Conservation (phyloP, 106 monocot species). For the Narthecium ossifragum region DNA sequence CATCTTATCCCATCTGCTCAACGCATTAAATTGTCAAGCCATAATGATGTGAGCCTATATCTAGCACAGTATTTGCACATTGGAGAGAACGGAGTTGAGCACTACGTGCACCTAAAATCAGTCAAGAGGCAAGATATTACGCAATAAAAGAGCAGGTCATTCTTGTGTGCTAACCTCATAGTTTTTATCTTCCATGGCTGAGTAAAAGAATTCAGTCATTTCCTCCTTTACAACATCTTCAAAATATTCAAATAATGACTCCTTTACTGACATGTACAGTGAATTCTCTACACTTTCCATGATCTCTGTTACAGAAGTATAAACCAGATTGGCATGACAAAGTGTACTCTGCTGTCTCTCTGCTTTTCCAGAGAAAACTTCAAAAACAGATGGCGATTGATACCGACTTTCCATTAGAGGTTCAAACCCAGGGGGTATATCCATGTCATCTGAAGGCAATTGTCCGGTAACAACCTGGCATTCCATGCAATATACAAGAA, state of each 20-base stretch:
- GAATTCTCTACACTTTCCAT: conserved; percentile 38
- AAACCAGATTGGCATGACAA: conserved; percentile 1
- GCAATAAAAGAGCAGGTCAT: too few relatives aligned
- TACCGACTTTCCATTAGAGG: conserved; percentile 14
- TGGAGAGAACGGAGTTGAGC: too few relatives aligned
- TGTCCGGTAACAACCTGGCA: conserved; percentile 25
- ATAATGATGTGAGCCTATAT: too few relatives aligned
- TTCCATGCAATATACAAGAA: conserved; percentile 1
- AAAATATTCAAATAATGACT: conserved; percentile 46
- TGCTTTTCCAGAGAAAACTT: conserved; percentile 5
- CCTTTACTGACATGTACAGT: conserved; percentile 60
- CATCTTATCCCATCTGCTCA: too few relatives aligned
- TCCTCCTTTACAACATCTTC: conserved; percentile 58
- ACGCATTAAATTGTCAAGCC: too few relatives aligned
- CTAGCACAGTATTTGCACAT: too few relatives aligned
- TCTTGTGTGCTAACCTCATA: conserved; percentile 26
- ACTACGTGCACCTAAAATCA: too few relatives aligned
- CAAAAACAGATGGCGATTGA: conserved; percentile 1
- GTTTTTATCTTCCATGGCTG: conserved; percentile 14
- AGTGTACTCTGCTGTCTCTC: conserved; percentile 1
- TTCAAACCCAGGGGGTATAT: conserved; percentile 94
- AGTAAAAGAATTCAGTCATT: conserved; percentile 41
- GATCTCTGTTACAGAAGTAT: conserved; percentile 19
- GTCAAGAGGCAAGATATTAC: too few relatives aligned
- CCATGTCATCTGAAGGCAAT: conserved; percentile 30